Evolutionary conservation across 768 basidiomycete species (phyloP).

Genomic region (Hydnomerulius pinastri): DNA sequence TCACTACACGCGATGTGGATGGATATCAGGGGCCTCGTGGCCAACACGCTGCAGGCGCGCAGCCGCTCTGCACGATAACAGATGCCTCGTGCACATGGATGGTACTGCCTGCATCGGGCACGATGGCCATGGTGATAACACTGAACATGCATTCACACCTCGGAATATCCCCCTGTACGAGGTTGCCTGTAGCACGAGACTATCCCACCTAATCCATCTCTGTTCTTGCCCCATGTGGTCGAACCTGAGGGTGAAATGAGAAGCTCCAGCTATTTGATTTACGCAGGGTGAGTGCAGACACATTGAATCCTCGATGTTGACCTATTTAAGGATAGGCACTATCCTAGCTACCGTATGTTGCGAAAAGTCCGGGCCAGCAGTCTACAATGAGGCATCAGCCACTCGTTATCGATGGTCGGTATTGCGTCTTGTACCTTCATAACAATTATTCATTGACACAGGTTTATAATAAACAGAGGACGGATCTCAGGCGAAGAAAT

Average conservation of each 20-base stretch:
- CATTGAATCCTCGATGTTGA: conserved; percentile 30
- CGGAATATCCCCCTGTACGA: neutral
- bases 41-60: conserved; percentile 21
- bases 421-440: conserved; percentile 24
- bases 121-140: conserved; percentile 19
- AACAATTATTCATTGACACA: conserved; percentile 17
- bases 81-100: conserved; percentile 8
- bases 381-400: conserved; percentile 27
- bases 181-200: conserved; percentile 3
- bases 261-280: conserved; percentile 31
- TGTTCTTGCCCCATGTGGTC: conserved; percentile 14
- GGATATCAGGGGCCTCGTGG: conserved; percentile 23
- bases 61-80: conserved; percentile 2
- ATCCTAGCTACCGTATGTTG: conserved; percentile 15
- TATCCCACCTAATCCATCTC: conserved; percentile 17
- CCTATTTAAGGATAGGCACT: conserved; percentile 12
- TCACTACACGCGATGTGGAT: conserved; percentile 2
- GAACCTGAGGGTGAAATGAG: conserved; percentile 5
- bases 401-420: conserved; percentile 20
- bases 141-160: conserved; percentile 1
- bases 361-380: conserved; percentile 16
- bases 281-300: conserved; percentile 14
- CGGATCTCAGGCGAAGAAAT: conserved; percentile 16
- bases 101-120: conserved; percentile 13
- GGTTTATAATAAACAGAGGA: conserved; percentile 23